Evolutionary conservation across 805 yeast genomes (phyloP), one percentile per base, ranked within the genome.

Genomic region (Candida hungchunana): DNA sequence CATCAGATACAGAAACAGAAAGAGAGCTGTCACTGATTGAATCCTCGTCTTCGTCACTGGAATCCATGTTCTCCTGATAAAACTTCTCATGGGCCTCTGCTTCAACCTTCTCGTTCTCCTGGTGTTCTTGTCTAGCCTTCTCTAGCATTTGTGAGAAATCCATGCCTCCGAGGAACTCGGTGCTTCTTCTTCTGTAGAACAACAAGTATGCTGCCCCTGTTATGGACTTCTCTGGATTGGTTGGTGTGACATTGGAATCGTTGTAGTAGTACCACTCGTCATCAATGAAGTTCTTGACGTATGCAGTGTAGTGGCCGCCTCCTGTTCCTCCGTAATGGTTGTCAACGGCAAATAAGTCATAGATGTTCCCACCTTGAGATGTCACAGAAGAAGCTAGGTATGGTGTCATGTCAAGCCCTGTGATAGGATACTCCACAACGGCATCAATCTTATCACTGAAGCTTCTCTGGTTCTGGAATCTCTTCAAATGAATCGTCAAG

Each of bases 301-400:
- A 82, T 0, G 97, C 84, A 1, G 98, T 93, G 59, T 93, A 90
- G 64, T 93, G 97, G 2, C 98, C 97, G 5, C 97, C 97, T 1
- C 97, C 97, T 14, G 90, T 66, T 1, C 97, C 96, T 33, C 97
- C 98, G 56, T 71, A 88, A 55, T 93, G 98, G 56, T 90, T 93
- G 56, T 89, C 97, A 16, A 93, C 96, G 0, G 93, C 97, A 50
- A 85, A 70, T 43, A 93, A 64, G 55, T 93, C 97, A 59, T 90
- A 90, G 1, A 84, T 55, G n/a, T 59, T 48, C 4, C 58, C 61
- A 28, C 46, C 37, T 5, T 50, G 53, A 32, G 48, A 47, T 26
- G 45, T 56, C 4, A 47, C 41, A 20, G 55, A 29, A 51, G 57
- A 55, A 4, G 64, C 67, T 5, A 85, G 69, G 47, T 77, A 74